Conservation (phyloP, 768 basidiomycete species). For the Pleurotus tuber-regium region DNA sequence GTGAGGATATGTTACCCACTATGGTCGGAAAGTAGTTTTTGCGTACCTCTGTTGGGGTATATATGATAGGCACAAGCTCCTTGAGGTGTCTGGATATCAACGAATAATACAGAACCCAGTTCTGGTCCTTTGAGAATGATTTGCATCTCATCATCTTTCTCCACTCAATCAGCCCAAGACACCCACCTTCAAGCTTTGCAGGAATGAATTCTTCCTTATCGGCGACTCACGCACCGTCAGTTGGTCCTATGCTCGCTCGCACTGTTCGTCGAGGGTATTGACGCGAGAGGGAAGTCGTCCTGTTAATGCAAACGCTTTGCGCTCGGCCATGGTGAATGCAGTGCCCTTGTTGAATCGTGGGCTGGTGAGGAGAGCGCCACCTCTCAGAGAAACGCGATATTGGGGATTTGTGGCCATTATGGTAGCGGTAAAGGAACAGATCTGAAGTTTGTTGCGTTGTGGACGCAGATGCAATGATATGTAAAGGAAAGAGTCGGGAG, state of each 20-base stretch:
- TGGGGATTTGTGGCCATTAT: conserved; percentile 12
- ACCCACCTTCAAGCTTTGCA: conserved; percentile 57
- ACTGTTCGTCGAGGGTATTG: conserved; percentile 74
- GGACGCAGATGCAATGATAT: no score
- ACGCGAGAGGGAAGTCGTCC: conserved; percentile 49
- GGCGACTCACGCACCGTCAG: conserved; percentile 32
- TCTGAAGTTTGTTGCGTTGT: no score
- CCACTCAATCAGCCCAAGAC: not conserved
- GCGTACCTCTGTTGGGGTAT: conserved; percentile 75
- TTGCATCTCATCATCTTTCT: not conserved
- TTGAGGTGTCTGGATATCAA: conserved; percentile 56
- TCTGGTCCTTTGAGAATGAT: conserved; percentile 47
- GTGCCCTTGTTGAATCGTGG: conserved; percentile 81
- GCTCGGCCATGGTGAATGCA: conserved; percentile 66
- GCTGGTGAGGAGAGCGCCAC: conserved; percentile 57
- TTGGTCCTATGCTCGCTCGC: conserved; percentile 70
- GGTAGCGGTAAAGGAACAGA: not conserved
- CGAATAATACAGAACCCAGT: conserved; percentile 80
- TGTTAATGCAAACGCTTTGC: conserved; percentile 61
- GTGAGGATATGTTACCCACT: not conserved
- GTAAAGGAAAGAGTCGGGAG: no score
- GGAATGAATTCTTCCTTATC: conserved; percentile 67
- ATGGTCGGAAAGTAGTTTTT: not conserved
- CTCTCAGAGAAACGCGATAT: conserved; percentile 52
- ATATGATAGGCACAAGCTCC: conserved; percentile 72